A percentile compares a stretch with the other conserved stretches of the same genome.
phyloP scores from a whole-genome alignment of 140 eudicot species.

The Flaveria floridana region DNA sequence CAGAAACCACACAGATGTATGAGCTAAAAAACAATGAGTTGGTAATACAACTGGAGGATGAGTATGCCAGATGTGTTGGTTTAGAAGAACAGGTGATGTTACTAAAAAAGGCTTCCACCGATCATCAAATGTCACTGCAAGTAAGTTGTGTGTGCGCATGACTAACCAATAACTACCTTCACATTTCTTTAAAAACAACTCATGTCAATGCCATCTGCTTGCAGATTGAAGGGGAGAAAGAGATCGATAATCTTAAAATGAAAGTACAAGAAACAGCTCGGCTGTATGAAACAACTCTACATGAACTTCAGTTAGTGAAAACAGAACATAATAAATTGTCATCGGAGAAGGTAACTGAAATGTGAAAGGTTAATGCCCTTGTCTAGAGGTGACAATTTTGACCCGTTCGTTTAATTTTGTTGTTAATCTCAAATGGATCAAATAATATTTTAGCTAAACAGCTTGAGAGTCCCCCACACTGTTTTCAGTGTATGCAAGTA shows the following conservation, averaged over 20 bases:
- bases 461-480: background rate
- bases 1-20: constrained; percentile 81
- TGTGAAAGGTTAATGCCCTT: background rate
- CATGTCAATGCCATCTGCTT: constrained; percentile 20
- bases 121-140: constrained; percentile 49
- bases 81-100: constrained; percentile 46
- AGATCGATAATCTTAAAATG: constrained; percentile 49
- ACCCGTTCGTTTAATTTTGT: background rate
- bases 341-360: constrained; percentile 64
- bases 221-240: constrained; percentile 48
- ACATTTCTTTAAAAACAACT: background rate
- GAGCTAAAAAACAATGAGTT: constrained; percentile 57
- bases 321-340: constrained; percentile 46
- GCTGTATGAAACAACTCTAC: constrained; percentile 47
- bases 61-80: constrained; percentile 39
- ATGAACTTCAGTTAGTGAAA: constrained; percentile 53
- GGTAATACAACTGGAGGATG: constrained; percentile 54
- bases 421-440: background rate
- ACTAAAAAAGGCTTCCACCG: constrained; percentile 37
- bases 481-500: background rate
- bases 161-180: background rate
- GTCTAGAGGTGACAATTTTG: constrained; percentile 4
- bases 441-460: background rate
- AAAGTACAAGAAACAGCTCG: constrained; percentile 52
- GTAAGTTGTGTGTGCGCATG: constrained; percentile 37